Conservation (phyloP, 2,329 filamentous ascomycete species). For the Fusarium sp. region DNA sequence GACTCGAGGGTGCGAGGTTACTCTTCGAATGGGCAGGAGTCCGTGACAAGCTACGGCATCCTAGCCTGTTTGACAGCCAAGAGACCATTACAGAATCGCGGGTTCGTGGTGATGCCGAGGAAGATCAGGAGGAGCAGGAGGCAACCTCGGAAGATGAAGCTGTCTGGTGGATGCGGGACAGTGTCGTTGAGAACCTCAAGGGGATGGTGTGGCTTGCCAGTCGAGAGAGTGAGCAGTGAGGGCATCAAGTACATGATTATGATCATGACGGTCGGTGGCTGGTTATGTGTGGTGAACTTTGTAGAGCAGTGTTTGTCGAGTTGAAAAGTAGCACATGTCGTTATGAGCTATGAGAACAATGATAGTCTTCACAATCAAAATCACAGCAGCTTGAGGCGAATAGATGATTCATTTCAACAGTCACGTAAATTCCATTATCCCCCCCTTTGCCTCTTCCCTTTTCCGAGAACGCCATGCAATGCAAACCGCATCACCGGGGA, state of each 20-base stretch:
- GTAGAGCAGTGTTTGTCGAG: neutral
- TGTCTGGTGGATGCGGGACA: constrained; percentile 67
- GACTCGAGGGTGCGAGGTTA: constrained; percentile 61
- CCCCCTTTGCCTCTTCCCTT: constrained; percentile 46
- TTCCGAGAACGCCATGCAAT: constrained; percentile 54
- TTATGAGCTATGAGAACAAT: constrained; percentile 34
- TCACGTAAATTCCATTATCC: constrained; percentile 49
- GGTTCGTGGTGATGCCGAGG: constrained; percentile 25
- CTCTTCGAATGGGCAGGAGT: constrained; percentile 68
- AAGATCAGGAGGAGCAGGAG: constrained; percentile 34
- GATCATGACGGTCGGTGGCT: neutral
- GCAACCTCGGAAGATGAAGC: constrained; percentile 45
- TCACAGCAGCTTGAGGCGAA: constrained; percentile 22
- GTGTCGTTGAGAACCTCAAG: constrained; percentile 66
- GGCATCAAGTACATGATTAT: neutral
- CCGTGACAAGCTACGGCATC: constrained; percentile 51
- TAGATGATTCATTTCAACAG: constrained; percentile 46
- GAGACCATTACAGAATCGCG: constrained; percentile 47
- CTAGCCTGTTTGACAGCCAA: constrained; percentile 49
- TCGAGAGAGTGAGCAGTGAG: constrained; percentile 48
- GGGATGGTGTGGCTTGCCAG: constrained; percentile 65
- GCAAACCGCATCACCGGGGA: constrained; percentile 53
- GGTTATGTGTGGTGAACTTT: neutral
- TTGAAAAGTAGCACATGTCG: constrained; percentile 18
- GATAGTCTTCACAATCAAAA: constrained; percentile 6